Conservation (phyloP, 257 asterid genomes). For the Solanum arcanum region DNA sequence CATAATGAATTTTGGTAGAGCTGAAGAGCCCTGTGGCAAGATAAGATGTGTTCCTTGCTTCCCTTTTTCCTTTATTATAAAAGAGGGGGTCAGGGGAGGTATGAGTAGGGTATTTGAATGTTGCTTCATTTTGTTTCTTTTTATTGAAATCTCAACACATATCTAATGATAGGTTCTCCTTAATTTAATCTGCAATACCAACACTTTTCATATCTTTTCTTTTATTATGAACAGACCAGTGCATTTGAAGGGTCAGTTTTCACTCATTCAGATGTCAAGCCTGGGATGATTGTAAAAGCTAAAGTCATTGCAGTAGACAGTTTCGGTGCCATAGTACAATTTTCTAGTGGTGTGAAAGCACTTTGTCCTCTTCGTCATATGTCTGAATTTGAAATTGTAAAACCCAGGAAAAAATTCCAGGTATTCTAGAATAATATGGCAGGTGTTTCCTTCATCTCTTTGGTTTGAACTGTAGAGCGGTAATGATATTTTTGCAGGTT, state of each 20-base stretch:
- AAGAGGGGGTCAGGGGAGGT: background rate
- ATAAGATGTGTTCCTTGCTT: background rate
- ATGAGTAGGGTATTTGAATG: background rate
- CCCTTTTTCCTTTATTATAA: background rate
- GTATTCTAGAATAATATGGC: constrained; percentile 27
- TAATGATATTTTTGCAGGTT: constrained; percentile 40
- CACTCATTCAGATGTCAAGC: constrained; percentile 94
- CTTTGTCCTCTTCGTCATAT: constrained; percentile 98
- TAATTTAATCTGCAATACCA: background rate
- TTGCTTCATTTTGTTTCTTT: background rate
- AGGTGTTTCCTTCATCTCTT: constrained; percentile 4
- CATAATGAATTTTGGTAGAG: background rate
- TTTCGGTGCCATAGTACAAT: constrained; percentile 89
- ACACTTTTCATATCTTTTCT: background rate
- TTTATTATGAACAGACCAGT: constrained; percentile 52
- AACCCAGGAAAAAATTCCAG: constrained; percentile 95
- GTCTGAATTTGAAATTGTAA: constrained; percentile 92
- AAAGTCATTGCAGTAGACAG: constrained; percentile 68
- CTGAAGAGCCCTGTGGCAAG: background rate
- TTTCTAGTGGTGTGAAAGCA: constrained; percentile 90
- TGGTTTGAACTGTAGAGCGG: background rate
- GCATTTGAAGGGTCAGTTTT: constrained; percentile 86
- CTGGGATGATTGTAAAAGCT: constrained; percentile 97
- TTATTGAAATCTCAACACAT: background rate
- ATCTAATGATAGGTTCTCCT: background rate